Percentiles rank a stretch among this genome's conserved stretches.
Evolutionary conservation across 495 filamentous ascomycete species (phyloP).

Genomic region (Penicillium nucicola): DNA sequence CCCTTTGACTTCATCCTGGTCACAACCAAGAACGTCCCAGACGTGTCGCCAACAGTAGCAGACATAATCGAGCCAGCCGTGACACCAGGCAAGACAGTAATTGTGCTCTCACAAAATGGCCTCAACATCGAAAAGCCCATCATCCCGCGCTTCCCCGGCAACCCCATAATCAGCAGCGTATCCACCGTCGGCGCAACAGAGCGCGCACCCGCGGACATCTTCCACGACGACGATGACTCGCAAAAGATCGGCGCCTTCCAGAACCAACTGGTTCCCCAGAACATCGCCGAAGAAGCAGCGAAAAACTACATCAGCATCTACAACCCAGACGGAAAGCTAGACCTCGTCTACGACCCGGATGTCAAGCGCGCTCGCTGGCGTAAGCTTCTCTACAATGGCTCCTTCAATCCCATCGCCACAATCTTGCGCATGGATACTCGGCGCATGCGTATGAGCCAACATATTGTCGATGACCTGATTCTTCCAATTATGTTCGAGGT

Average conservation of each 20-base stretch:
- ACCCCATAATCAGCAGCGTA: conserved; percentile 51
- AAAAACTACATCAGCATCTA: conserved; percentile 41
- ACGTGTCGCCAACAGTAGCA: conserved; percentile 36
- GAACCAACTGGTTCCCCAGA: conserved; percentile 12
- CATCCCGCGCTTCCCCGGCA: conserved; percentile 45
- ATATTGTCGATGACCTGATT: conserved; percentile 10
- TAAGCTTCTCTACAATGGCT: conserved; percentile 28
- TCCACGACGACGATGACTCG: conserved; percentile 39
- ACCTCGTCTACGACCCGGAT: conserved; percentile 26
- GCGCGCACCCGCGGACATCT: conserved; percentile 38
- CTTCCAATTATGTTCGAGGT: conserved; percentile 15
- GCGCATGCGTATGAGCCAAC: conserved; percentile 4
- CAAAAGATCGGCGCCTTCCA: conserved; percentile 45
- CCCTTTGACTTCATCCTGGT: conserved; percentile 52
- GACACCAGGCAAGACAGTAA: conserved; percentile 43
- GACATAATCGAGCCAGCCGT: conserved; percentile 52
- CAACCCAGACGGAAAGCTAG: conserved; percentile 22
- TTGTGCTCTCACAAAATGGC: conserved; percentile 62
- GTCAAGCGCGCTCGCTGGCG: conserved; percentile 43
- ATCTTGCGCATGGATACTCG: conserved; percentile 12
- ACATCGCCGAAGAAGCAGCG: conserved; percentile 19
- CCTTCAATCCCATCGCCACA: conserved; percentile 6
- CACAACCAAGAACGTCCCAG: conserved; percentile 34
- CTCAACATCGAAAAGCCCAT: conserved; percentile 61
- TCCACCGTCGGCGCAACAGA: conserved; percentile 50